These are phyloP conservation scores for Penicillium cosmopolitanum DNA, from an alignment of 495 filamentous ascomycete genomes.

Conservation along the genomic window DNA sequence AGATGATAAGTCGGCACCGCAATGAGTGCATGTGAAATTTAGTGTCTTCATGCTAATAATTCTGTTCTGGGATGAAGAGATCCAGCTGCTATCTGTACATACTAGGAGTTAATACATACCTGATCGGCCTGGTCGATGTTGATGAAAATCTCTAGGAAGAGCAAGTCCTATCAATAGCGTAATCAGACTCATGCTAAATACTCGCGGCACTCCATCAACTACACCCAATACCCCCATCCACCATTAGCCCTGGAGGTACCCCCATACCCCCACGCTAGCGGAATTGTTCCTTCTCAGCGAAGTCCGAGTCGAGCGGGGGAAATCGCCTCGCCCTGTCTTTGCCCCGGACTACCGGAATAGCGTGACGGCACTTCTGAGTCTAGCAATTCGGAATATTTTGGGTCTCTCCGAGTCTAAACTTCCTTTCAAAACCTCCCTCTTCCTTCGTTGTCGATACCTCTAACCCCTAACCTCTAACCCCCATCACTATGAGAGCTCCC, in stretches of 20 bases:
- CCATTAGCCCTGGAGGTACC: not conserved
- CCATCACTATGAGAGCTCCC: constrained; percentile 30
- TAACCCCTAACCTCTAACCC: not conserved
- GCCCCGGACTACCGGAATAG: constrained; percentile 1
- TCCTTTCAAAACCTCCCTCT: no score
- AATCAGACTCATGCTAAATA: no score
- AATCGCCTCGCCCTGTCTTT: constrained; percentile 18
- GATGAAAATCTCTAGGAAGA: not conserved
- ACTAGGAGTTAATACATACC: no score
- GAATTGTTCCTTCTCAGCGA: constrained; percentile 31
- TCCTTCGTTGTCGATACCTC: no score
- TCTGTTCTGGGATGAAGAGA: not conserved
- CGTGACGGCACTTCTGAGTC: not conserved
- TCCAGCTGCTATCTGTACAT: no score
- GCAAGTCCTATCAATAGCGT: no score
- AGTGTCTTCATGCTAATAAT: not conserved
- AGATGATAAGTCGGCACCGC: constrained; percentile 19
- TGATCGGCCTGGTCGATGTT: not conserved
- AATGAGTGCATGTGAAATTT: not conserved
- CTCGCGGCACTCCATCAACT: no score
- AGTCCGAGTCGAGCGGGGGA: constrained; percentile 27
- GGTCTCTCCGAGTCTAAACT: not conserved
- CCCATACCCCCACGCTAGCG: constrained; percentile 8
- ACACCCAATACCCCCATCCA: no score
- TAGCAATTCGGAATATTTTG: not conserved